Evolutionary conservation across 768 basidiomycete genomes (phyloP), one percentile per base, ranked within the genome.

Genomic region (Obba rivulosa): DNA sequence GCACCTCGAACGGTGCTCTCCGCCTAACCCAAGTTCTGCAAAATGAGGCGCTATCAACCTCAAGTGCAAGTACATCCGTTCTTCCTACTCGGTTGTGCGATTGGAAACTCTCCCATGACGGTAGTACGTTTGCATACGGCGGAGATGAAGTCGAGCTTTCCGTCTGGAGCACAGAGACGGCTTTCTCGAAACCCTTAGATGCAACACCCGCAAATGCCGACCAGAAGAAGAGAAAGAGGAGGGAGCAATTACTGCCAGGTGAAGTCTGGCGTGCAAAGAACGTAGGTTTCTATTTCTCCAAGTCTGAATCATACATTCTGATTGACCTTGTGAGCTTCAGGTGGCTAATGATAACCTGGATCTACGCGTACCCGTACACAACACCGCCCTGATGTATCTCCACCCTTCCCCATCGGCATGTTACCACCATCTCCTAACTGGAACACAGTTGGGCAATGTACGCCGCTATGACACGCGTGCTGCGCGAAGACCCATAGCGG

Each of bases 191-290:
- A 43, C 51, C 22, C 21, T 18, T 62, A 8, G 49, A 54, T 13
- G 50, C 63, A 3, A 42, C 56, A 4, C 16, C 55, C 21, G 44
- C 62, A 9, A 21, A 45, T 4, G 28, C 58, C 45, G 57, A 57
- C 16, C 34, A 61, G 16, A 81, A 78, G 58, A 83, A 87, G 58
- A 68, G 85, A 56, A 84, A 83, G 63, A 68, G 81, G 21, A 62
- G 66, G 3, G 76, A 80, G 4, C 64, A 71, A 2, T 58, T 89
- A 2, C 77, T 90, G 42, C 76, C 82, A 0, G 86, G 79, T 0
- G 91, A 93, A 68, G 57, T 84, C 3, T 93, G 91, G 91, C 72
- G 90, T 48, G 89, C 89, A 9, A 86, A 84, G 64, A 92, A 93
- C 62, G 85, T 88, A 48, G 34, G 72, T 49, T 23, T 17, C 8